Conservation (phyloP, 805 yeast species). For the Candida nitratophila region DNA sequence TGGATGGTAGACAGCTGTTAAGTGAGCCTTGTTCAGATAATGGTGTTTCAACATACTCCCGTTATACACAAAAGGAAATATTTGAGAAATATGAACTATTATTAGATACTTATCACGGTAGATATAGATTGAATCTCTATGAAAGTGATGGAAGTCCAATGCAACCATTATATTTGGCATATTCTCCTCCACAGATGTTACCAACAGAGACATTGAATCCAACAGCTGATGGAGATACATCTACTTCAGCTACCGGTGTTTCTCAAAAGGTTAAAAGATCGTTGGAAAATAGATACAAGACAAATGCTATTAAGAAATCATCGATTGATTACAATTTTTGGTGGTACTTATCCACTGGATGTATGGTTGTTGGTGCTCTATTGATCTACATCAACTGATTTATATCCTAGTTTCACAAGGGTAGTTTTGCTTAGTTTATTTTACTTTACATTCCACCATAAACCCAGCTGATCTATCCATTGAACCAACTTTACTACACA, state of each 20-base stretch:
- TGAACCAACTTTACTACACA: no score
- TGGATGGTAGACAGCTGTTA: conserved; percentile 88
- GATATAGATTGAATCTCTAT: conserved; percentile 65
- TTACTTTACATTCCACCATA: no score
- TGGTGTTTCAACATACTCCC: conserved; percentile 54
- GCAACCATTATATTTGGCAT: conserved; percentile 88
- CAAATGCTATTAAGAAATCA: conserved; percentile 53
- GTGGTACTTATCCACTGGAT: conserved; percentile 52
- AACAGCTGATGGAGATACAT: conserved; percentile 30
- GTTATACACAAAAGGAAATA: conserved; percentile 64
- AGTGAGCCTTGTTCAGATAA: conserved; percentile 77
- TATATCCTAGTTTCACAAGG: neutral
- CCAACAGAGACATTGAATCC: conserved; percentile 93
- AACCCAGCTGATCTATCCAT: no score
- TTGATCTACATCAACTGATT: conserved; percentile 11
- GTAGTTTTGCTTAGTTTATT: no score
- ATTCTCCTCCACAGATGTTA: conserved; percentile 92
- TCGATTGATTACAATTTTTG: conserved; percentile 36
- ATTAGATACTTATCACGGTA: conserved; percentile 79
- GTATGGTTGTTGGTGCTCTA: conserved; percentile 25
- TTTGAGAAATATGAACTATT: conserved; percentile 51
- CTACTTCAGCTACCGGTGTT: conserved; percentile 19
- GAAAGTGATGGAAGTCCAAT: conserved; percentile 72
- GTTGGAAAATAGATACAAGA: conserved; percentile 72
- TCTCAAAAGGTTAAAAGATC: conserved; percentile 54